These are phyloP conservation scores for Selenicereus undatus DNA, from an alignment of 148 eudicot species.

Conservation along the genomic window DNA sequence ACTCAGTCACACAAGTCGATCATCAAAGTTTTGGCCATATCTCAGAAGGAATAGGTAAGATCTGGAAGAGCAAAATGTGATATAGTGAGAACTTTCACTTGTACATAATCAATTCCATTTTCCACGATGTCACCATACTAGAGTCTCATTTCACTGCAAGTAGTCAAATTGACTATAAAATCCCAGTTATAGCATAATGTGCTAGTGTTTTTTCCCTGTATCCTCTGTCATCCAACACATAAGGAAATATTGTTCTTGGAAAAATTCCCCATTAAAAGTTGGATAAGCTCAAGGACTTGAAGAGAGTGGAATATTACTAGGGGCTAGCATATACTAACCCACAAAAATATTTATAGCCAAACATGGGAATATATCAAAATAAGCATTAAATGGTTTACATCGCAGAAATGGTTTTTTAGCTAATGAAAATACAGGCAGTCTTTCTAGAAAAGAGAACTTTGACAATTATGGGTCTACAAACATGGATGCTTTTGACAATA, in stretches of 20 bases:
- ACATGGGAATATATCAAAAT: too few species aligned
- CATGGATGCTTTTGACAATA: too few species aligned
- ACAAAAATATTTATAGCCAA: too few species aligned
- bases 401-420: too few species aligned
- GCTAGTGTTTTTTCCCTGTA: not conserved
- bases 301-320: too few species aligned
- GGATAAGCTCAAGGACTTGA: too few species aligned
- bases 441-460: too few species aligned
- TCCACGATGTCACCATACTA: not conserved
- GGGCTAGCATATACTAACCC: too few species aligned
- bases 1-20: not conserved
- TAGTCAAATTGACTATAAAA: not conserved
- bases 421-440: too few species aligned
- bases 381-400: too few species aligned
- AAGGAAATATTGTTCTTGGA: not conserved
- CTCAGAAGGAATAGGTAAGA: not conserved
- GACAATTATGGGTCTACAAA: too few species aligned
- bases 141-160: not conserved
- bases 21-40: not conserved
- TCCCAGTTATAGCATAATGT: not conserved
- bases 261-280: too few species aligned
- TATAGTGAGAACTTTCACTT: not conserved
- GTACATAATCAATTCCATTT: not conserved
- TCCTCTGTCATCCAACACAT: not conserved
- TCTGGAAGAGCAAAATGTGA: not conserved